Evolutionary conservation across 257 asterid species (phyloP), one percentile per base, ranked within the genome.

Genomic region (Plantago major): DNA sequence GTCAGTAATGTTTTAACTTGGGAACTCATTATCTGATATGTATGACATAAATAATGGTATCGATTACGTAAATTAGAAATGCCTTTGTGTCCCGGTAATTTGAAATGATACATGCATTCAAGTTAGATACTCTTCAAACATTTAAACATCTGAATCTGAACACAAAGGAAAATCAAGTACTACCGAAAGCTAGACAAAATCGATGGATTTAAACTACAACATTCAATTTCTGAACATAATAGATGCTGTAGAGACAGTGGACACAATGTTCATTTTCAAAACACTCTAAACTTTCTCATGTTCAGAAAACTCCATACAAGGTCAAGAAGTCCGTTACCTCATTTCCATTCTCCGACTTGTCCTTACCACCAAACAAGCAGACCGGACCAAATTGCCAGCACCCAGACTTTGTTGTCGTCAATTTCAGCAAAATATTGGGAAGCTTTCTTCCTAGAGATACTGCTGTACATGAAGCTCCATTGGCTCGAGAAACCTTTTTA

Each of bases 351-450:
- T 69, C 75, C 7, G 81, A 65, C 69, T 80, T 82, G 56, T 88
- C 88, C 64, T 84, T 72, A 46, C 82, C 81, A 55, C 88, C 86
- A 69, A 82, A 78, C 73, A 77, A 70, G 74, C 88, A 84, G 42
- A 79, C 82, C 53, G 75, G 71, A 55, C 71, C 51, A 58, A 68
- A 53, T 42, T 49, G 70, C 50, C 64, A 76, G 68, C 47, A 61
- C 53, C 67, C 65, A 53, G 70, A 62, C 19, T 67, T 53, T 26
- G 61, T 63, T 60, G 73, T 46, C 59, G 70, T 71, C 49, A 33
- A 55, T 44, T 75, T 78, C 71, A 66, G 51, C 59, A 70, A 30
- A 65, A 55, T 52, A 42, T 55, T 72, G 42, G 76, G 75, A 58
- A 72, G 38, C 42, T 65, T 65, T 54, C 66, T 42, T 71, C 81